Evolutionary conservation across 768 basidiomycete genomes (phyloP), one percentile per base, ranked within the genome.

Genomic region (Lactarius hengduanensis): DNA sequence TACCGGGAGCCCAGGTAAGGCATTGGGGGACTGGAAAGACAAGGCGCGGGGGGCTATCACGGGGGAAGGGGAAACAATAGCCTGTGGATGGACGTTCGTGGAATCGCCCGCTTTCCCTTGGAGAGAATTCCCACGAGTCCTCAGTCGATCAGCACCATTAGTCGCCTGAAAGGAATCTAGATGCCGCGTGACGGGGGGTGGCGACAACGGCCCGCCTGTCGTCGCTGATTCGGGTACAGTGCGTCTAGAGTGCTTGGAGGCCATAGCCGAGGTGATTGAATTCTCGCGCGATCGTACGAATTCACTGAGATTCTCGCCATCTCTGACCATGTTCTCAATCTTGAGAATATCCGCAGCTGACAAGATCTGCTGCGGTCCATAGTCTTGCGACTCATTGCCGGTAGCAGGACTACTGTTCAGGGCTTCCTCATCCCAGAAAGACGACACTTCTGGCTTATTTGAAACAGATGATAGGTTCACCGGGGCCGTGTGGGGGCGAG

Each of bases 321-420:
- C 75, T 55, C 65, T 83, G 71, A 74, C 70, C 65, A 81, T 79
- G 53, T 83, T 85, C 71, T 88, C 87, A 11, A 89, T 76, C 73
- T 81, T 80, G 26, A 84, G 80, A 78, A 88, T 81, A 63, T 88
- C 86, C 20, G 84, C 86, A 28, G 86, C 84, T 18, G 87, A 85
- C 82, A 89, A 82, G 67, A 89, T 90, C 47, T 83, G 83, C 72
- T 88, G 85, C 9, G 86, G 86, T 5, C 77, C 79, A 73, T 87
- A 86, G 34, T 87, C 86, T 18, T 75, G 69, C 4, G 70, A 66
- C 16, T 65, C 62, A 6, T 68, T 67, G 57, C 80, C 79, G 65
- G 80, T 81, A 54, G 68, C 72, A 7, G 80, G 78, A n/a, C 69
- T 68, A n/a, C 70, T 65, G 41, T 16, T 53, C 50, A 82, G 80